Evolutionary conservation across 2,329 filamentous ascomycete species (phyloP).

Genomic region (Penicillium nordicum): DNA sequence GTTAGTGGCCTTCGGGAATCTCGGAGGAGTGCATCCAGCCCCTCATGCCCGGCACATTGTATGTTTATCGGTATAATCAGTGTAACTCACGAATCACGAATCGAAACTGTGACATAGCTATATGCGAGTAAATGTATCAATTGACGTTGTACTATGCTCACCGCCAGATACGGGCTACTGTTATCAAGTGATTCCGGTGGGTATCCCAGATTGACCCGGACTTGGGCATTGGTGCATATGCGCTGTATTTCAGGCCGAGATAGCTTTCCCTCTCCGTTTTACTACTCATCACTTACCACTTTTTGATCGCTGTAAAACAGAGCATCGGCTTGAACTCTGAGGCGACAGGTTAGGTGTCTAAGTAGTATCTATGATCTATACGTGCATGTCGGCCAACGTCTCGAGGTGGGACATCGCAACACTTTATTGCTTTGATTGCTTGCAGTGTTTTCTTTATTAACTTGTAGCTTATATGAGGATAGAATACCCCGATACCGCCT

Average conservation of each 20-base stretch:
- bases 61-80: not conserved
- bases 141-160: not conserved
- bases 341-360: not conserved
- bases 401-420: no score
- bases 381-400: no score
- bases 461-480: no score
- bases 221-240: not conserved
- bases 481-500: no score
- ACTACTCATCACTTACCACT: no score
- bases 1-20: not conserved
- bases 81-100: not conserved
- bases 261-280: not conserved
- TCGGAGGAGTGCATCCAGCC: not conserved
- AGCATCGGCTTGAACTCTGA: no score
- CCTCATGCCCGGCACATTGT: not conserved
- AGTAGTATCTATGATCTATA: no score
- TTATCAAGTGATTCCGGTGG: not conserved
- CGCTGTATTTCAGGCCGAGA: not conserved
- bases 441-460: no score
- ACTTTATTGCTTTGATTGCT: no score
- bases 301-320: not conserved
- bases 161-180: no score
- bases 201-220: not conserved
- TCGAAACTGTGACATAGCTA: not conserved
- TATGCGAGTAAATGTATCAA: not conserved